These are phyloP conservation scores for Lactarius hatsudake DNA, from an alignment of 768 basidiomycete species.

Conservation along the genomic window DNA sequence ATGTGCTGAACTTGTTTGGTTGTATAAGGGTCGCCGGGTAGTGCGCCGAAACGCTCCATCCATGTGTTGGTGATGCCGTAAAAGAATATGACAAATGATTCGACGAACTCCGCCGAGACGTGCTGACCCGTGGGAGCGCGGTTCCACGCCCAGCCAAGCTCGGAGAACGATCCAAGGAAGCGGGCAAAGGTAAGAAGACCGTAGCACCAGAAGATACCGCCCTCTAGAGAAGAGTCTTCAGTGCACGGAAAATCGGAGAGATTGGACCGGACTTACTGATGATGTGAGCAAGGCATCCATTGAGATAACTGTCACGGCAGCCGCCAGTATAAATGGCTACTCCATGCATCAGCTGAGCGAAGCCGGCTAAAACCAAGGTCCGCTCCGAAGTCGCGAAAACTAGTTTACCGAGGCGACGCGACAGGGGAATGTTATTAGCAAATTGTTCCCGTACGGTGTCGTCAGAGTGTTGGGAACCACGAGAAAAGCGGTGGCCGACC, in stretches of 20 bases:
- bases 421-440: slow-evolving; percentile 29
- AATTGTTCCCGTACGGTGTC: slow-evolving; percentile 50
- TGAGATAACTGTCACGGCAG: slow-evolving; percentile 73
- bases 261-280: slow-evolving; percentile 61
- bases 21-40: slow-evolving; percentile 77
- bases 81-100: slow-evolving; percentile 76
- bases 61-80: slow-evolving; percentile 93
- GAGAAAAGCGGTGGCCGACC: slow-evolving; percentile 45
- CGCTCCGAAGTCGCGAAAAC: slow-evolving; percentile 59
- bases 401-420: slow-evolving; percentile 44
- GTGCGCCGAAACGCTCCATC: slow-evolving; percentile 93
- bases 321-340: slow-evolving; percentile 83
- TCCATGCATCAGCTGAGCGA: slow-evolving; percentile 63
- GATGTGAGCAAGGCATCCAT: slow-evolving; percentile 84
- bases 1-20: slow-evolving; percentile 95
- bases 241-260: slow-evolving; percentile 9
- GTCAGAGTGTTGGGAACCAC: slow-evolving; percentile 48
- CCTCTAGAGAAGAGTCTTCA: slow-evolving; percentile 49
- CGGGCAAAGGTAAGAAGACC: slow-evolving; percentile 88
- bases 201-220: slow-evolving; percentile 90
- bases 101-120: slow-evolving; percentile 70
- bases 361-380: slow-evolving; percentile 66
- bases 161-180: slow-evolving; percentile 86
- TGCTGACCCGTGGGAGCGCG: slow-evolving; percentile 43
- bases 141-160: slow-evolving; percentile 97